Base-by-base conservation (phyloP, 140 eudicot species). In the Cichorium intybus region DNA sequence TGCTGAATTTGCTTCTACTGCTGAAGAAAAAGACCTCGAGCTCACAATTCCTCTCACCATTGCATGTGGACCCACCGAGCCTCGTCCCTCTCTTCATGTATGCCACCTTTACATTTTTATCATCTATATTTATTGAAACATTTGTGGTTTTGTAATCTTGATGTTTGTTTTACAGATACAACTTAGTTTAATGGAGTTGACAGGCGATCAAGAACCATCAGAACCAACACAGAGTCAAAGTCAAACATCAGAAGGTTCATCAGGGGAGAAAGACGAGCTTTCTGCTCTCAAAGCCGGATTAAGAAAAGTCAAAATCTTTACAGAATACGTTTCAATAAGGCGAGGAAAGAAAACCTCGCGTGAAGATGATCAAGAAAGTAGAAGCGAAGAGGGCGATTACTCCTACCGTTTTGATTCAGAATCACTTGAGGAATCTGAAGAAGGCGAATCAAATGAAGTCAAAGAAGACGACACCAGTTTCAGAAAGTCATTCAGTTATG, bases 241-340 rank as follows among this genome's bases (percentile, higher is more conserved):
- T 37, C 81, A 67, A 56, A 58, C 87, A 35, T 85, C 75, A 51
- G 93, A 81, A 62, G 39, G 72, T 27, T 75, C 75, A 16, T 27
- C 88, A 4, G 48, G 69, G 12, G 99, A 93, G 70, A 93, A 93
- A 70, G 95, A 93, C 35, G 99, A 93, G 74, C 81, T 88, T 69
- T 93, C 99, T 73, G 97, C 94, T 11, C 88, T 93, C 8, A 88
- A 93, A 80, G 99, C 99, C 18, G 89, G 99, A 50, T 81, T 93
- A 29, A 75, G 99, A 66, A 93, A 88, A 64, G 99, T 93, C 9
- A 93, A 75, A 54, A 93, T 88, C 59, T 77, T 93, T 33, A 93
- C 94, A 0, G 95, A 84, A 10, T 90, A 76, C 21, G 95, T 86
- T 18, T 81, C 97, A 6, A 64, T 73, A 26, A 80, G 90, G 64